Evolutionary conservation across 106 monocot genomes (phyloP).

Genomic region (Dendrobium catenatum): DNA sequence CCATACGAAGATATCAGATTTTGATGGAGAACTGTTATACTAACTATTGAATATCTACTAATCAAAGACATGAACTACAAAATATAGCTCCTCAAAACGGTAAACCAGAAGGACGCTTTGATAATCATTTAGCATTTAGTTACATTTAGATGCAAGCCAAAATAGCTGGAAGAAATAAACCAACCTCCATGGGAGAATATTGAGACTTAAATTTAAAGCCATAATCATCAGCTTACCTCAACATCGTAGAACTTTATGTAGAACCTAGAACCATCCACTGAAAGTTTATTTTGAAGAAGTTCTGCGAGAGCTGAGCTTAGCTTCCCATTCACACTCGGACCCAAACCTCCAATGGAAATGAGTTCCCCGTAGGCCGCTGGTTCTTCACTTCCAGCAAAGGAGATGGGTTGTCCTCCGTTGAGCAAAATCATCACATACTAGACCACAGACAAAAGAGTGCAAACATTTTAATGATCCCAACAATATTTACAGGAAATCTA

Average conservation of each 20-base stretch:
- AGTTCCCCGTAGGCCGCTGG: slow-evolving; percentile 87
- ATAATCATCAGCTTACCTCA: slow-evolving; percentile 30
- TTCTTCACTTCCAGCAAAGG: slow-evolving; percentile 71
- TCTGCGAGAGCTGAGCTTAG: slow-evolving; percentile 83
- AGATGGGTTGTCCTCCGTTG: slow-evolving; percentile 78
- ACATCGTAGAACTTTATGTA: slow-evolving; percentile 90
- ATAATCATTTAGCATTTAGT: not conserved
- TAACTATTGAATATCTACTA: too few relatives aligned
- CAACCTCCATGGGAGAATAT: not conserved
- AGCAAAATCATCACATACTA: slow-evolving; percentile 90
- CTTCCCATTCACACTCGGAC: slow-evolving; percentile 67
- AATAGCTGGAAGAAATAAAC: not conserved
- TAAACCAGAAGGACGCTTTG: not conserved
- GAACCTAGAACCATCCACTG: slow-evolving; percentile 62
- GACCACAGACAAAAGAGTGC: not conserved
- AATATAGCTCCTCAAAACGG: not conserved
- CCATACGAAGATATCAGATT: too few relatives aligned
- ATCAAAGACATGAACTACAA: not conserved
- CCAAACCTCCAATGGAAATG: slow-evolving; percentile 81
- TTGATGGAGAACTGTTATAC: too few relatives aligned
- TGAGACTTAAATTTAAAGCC: not conserved
- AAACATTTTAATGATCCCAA: not conserved
- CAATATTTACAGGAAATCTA: not conserved
- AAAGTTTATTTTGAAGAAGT: slow-evolving; percentile 81
- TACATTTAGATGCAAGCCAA: not conserved